A percentile compares a stretch with the other conserved stretches of the same genome.
Evolutionary conservation across 176 grass and related monocot genomes (phyloP).

Genomic region (Hyparrhenia diplandra): DNA sequence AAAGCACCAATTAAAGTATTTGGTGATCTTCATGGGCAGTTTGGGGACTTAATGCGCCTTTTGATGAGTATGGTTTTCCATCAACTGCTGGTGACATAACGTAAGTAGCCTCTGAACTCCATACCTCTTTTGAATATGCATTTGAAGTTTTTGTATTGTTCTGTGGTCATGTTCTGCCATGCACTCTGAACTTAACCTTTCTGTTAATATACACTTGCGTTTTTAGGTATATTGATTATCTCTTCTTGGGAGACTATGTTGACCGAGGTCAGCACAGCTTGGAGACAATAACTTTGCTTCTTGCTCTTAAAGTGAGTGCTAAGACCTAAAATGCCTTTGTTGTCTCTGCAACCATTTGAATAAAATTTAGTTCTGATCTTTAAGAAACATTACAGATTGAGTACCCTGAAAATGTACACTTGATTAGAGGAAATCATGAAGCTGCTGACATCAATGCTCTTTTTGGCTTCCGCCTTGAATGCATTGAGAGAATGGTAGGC

Average conservation of each 20-base stretch:
- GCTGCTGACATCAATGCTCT: conserved; percentile 99
- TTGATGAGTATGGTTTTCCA: conserved; percentile 97
- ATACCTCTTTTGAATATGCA: conserved; percentile 9
- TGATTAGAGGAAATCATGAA: conserved; percentile 98
- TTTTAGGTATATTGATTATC: conserved; percentile 97
- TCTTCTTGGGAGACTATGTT: conserved; percentile 99
- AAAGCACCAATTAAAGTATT: conserved; percentile 98
- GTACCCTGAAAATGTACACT: conserved; percentile 84
- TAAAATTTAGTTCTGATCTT: conserved; percentile 27
- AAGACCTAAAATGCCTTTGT: conserved; percentile 7
- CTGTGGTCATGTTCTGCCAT: neutral
- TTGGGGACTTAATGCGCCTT: conserved; percentile 96
- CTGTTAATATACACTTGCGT: neutral
- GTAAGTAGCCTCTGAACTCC: conserved; percentile 52
- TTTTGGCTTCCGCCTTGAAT: conserved; percentile 96
- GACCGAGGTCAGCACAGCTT: conserved; percentile 96
- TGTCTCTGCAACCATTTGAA: neutral
- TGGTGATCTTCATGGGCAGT: conserved; percentile 98
- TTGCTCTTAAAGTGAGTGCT: conserved; percentile 89
- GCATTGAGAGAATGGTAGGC: conserved; percentile 98
- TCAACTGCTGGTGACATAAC: conserved; percentile 96
- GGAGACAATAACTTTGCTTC: conserved; percentile 95
- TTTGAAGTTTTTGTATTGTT: conserved; percentile 3
- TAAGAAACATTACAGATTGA: conserved; percentile 71
- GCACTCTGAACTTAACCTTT: conserved; percentile 10